phyloP scores from a whole-genome alignment of 352 stramenopile species.

The Phytophthora brassicae region DNA sequence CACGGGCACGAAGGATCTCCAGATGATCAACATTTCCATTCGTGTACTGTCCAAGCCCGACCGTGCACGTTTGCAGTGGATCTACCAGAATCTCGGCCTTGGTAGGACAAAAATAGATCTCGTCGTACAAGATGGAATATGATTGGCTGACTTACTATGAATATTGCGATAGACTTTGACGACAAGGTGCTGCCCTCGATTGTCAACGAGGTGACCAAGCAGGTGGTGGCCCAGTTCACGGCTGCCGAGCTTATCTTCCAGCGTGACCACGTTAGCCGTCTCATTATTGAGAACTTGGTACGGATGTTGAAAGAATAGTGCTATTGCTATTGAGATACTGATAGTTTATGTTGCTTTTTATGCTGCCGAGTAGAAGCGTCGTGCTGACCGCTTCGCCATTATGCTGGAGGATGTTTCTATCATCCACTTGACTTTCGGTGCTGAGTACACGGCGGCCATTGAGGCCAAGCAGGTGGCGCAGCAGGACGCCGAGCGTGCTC shows the following conservation, averaged over 20 bases:
- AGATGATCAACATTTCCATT: conserved; percentile 99
- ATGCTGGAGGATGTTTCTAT: conserved; percentile 98
- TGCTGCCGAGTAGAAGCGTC: conserved; percentile 58
- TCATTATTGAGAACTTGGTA: conserved; percentile 94
- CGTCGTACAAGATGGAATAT: no score
- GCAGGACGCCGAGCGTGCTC: conserved; percentile 98
- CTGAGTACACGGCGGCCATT: conserved; percentile 98
- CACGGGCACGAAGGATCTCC: conserved; percentile 96
- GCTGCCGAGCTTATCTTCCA: conserved; percentile 99
- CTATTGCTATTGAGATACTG: no score
- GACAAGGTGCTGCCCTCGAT: conserved; percentile 98
- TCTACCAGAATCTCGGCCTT: conserved; percentile 95
- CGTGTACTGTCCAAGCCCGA: conserved; percentile 98
- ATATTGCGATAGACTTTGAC: conserved; percentile 92
- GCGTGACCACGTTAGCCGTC: conserved; percentile 95
- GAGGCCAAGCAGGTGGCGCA: conserved; percentile 99
- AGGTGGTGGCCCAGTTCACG: conserved; percentile 99
- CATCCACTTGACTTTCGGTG: conserved; percentile 98
- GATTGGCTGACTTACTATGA: not conserved
- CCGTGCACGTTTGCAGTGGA: conserved; percentile 92
- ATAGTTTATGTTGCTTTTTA: conserved; percentile 14
- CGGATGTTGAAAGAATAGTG: conserved; percentile 47
- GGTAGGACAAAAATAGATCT: conserved; percentile 40
- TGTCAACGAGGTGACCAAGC: conserved; percentile 99
- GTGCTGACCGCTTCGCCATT: conserved; percentile 92